Evolutionary conservation across 805 yeast genomes (phyloP), one percentile per base, ranked within the genome.

Genomic region (Metschnikowia peoriensis): DNA sequence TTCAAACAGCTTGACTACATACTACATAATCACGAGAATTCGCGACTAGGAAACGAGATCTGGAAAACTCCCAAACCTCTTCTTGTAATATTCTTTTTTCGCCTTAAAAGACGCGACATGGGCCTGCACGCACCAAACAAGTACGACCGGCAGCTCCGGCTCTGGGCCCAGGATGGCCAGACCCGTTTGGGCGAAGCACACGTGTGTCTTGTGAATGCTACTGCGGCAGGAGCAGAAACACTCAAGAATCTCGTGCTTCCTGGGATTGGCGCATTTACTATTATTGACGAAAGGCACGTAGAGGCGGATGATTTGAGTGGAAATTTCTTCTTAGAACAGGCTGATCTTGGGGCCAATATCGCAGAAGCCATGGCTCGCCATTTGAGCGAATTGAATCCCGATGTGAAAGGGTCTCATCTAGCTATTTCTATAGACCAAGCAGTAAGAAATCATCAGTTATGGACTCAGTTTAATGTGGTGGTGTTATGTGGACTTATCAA

Each of bases 141-240:
- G 55, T 91, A 89, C 64, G 97, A 92, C 67, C 78, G 99, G 38
- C 98, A 93, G 65, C 71, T 93, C 53, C 79, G 97, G 38, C 71
- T 93, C 14, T 93, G 98, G 98, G 91, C 89, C 1, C 62, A 78
- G 0, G 67, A 77, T 10, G 99, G 97, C 3, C 99, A 93, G 62
- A 53, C 66, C 4, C 71, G 75, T 7, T 72, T 93, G 15, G 81
- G 81, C 34, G 61, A 64, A 1, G 73, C 92, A 0, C 83, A 79
- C 50, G 75, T 91, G 3, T 80, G 90, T 50, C 66, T 90, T 2
- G 60, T 90, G 2, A 81, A 82, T 43, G 83, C 83, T 6, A 73
- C 82, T 1, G 62, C 84, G 0, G 73, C 84, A 0, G 82, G 86
- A 1, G 77, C 84, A 2, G 98, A 93, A 66, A 68, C 82, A 3